Percentiles rank a stretch among this genome's conserved stretches.
Conservation (phyloP, 352 stramenopile species). For the Phytophthora hibernalis region DNA sequence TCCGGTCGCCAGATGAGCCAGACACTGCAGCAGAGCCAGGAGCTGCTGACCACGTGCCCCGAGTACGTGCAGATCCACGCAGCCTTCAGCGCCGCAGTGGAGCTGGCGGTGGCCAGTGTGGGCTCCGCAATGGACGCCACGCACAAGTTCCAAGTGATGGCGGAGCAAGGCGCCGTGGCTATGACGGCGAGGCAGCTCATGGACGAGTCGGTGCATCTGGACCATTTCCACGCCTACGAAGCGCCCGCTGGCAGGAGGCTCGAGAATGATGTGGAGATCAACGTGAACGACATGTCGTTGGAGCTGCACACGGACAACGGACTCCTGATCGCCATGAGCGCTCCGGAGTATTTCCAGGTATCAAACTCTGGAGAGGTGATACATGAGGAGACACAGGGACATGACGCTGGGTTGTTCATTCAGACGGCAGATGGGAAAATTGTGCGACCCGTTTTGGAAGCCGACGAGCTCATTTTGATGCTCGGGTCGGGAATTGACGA, state of each 20-base stretch:
- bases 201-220: slow-evolving; percentile 74
- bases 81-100: slow-evolving; percentile 62
- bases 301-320: slow-evolving; percentile 84
- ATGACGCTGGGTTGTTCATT: slow-evolving; percentile 77
- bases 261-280: slow-evolving; percentile 20
- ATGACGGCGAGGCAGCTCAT: slow-evolving; percentile 69
- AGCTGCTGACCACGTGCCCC: slow-evolving; percentile 59
- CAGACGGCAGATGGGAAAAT: slow-evolving; percentile 58
- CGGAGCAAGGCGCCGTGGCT: slow-evolving; percentile 33
- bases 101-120: slow-evolving; percentile 63
- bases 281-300: slow-evolving; percentile 58
- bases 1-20: slow-evolving; percentile 52
- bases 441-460: slow-evolving; percentile 65
- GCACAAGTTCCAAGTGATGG: slow-evolving; percentile 52
- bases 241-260: slow-evolving; percentile 20
- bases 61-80: slow-evolving; percentile 62
- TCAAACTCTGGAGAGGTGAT: slow-evolving; percentile 45
- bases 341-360: slow-evolving; percentile 77
- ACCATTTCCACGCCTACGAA: slow-evolving; percentile 86
- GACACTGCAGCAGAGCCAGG: slow-evolving; percentile 33
- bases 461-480: slow-evolving; percentile 86
- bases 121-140: slow-evolving; percentile 66
- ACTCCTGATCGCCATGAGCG: slow-evolving; percentile 75
- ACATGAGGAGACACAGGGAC: slow-evolving; percentile 50
- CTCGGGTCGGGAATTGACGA: slow-evolving; percentile 73